Evolutionary conservation across 768 basidiomycete species (phyloP), one percentile per base, ranked within the genome.

Genomic region (Pulveroboletus sp.): DNA sequence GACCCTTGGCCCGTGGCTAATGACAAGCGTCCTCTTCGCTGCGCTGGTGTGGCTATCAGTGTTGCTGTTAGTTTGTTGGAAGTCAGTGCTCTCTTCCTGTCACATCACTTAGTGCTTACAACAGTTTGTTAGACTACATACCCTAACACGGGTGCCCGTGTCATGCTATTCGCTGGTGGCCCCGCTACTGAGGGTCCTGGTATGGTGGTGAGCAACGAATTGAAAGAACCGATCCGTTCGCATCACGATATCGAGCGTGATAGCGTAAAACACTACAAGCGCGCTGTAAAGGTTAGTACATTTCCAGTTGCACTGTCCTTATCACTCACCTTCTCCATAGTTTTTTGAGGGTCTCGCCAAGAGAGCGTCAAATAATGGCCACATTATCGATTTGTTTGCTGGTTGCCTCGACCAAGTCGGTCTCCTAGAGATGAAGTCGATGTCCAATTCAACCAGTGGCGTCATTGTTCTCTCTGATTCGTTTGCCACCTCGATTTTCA

Each of bases 181-280:
- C 91, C 96, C 12, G 86, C 88, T 9, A 96, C 95, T 2, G 93
- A 97, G 63, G 96, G 96, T 3, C 96, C 96, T 0, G 96, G 96
- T 15, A 84, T 93, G 83, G 94, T 97, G 30, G 96, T 98, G 49
- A 87, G 80, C 69, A 90, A 90, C 57, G 95, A 98, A 71, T 75
- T 98, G 49, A 89, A 91, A 71, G 96, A 99, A 62, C 93, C 94
- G 2, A 98, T 99, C 55, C 87, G 96, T 46, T 96, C 93, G 8
- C 96, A 99, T 66, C 95, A 98, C 71, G 96, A 99, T 63, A 98
- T 98, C 60, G 96, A 99, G 62, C 79, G 93, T 17, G 96, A 99
- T 67, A 88, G 83, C 54, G 94, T 87, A 39, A 98, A 97, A 70
- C 93, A 99, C 66, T 98, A 86, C 75, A 98, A 97, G 73, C 86